Evolutionary conservation across 192 early-diverging fungal species (phyloP).

Genomic region (Gryganskiella cystojenkinii): DNA sequence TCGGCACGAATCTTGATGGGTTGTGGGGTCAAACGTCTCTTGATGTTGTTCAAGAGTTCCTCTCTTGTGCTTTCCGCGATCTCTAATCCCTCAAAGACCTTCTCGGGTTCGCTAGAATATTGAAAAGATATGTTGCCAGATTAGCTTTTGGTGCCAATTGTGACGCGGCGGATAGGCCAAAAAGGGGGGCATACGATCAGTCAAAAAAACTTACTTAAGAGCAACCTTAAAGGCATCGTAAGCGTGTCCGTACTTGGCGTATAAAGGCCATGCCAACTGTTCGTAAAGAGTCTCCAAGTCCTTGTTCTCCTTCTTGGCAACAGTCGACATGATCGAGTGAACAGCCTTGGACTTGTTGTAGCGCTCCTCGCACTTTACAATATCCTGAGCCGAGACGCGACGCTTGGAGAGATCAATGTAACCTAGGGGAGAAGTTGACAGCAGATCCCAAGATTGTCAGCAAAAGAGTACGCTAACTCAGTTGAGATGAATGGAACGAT

Average conservation of each 20-base stretch:
- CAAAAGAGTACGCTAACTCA: too few relatives aligned
- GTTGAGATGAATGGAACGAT: too few relatives aligned
- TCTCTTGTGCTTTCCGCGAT: constrained; percentile 70
- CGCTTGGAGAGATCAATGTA: constrained; percentile 99
- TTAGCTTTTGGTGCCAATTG: neutral
- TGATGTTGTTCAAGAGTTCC: constrained; percentile 87
- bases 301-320: constrained; percentile 86
- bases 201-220: constrained; percentile 67
- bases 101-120: constrained; percentile 77
- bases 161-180: constrained; percentile 48
- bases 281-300: constrained; percentile 88
- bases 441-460: too few relatives aligned
- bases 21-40: constrained; percentile 93
- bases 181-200: neutral
- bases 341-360: constrained; percentile 94
- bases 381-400: constrained; percentile 89
- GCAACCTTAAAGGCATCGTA: constrained; percentile 97
- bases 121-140: neutral
- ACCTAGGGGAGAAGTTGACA: too few relatives aligned
- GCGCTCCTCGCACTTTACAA: constrained; percentile 90
- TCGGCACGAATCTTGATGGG: constrained; percentile 97
- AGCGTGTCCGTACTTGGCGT: constrained; percentile 95
- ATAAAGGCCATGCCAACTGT: constrained; percentile 93
- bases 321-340: constrained; percentile 87
- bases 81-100: constrained; percentile 84